Conservation (phyloP, 148 eudicot species). For the Vaccinium vitisidaea region DNA sequence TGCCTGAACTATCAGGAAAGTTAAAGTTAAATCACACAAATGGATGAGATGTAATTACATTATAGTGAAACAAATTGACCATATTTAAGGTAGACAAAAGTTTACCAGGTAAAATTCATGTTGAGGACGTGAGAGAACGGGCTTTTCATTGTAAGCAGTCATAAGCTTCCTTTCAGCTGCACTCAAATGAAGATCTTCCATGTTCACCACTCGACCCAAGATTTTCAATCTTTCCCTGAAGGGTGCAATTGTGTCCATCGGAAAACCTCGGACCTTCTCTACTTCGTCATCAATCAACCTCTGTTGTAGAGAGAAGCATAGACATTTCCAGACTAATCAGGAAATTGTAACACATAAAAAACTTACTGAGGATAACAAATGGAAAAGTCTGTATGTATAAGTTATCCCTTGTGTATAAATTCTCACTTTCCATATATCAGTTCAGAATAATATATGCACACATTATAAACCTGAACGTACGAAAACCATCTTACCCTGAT, state of each 20-base stretch:
- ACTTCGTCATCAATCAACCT: conserved; percentile 74
- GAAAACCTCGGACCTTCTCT: conserved; percentile 85
- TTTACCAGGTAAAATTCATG: conserved; percentile 84
- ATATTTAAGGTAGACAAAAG: not conserved
- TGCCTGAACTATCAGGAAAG: not conserved
- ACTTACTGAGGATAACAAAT: not conserved
- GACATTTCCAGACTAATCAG: not conserved
- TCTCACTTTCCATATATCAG: not conserved
- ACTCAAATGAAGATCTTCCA: conserved; percentile 76
- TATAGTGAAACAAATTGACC: not conserved
- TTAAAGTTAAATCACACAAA: not conserved
- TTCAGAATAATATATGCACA: too few species aligned
- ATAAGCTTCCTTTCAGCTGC: conserved; percentile 86
- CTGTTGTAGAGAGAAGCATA: conserved; percentile 32
- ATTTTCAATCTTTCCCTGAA: conserved; percentile 92
- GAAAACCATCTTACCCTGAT: conserved; percentile 54
- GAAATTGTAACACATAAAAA: not conserved
- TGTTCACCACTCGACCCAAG: conserved; percentile 83
- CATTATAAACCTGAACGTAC: not conserved
- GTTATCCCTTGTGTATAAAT: not conserved
- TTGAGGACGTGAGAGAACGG: conserved; percentile 98
- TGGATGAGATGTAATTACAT: not conserved
- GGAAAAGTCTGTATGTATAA: not conserved
- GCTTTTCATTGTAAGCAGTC: conserved; percentile 90
- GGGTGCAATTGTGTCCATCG: conserved; percentile 60